Evolutionary conservation across 305 asterid species (phyloP), one percentile per base, ranked within the genome.

Genomic region (Fraxinus dipetala): DNA sequence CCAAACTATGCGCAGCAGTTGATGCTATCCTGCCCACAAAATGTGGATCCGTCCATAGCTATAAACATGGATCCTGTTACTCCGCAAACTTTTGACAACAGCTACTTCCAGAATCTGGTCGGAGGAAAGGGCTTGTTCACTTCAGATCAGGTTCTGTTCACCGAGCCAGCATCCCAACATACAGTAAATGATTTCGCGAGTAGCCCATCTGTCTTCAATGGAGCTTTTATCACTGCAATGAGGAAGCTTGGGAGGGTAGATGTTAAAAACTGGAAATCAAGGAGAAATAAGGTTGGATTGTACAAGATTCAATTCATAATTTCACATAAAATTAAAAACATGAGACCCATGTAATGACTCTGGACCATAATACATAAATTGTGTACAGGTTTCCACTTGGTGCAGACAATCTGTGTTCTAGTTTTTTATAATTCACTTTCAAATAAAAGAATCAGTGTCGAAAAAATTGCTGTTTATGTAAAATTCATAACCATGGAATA

Each of bases 251-350:
- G 98, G 6, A 84, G 95, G 77, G 89, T 89, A 32, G 94, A 91
- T n/a, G 94, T 92, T 6, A 90, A 90, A 90, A 79, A 94, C 91
- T 2, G 96, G 92, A 14, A 72, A 65, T 5, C 83, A 86, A 36
- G 97, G 98, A 40, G 90, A 90, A 78, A 90, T 94, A 45, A 78
- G 98, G 78, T 84, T 78, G 48, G 95, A 91, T 83, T 92, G 96
- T 89, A 54, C 91, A 22, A 77, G 82, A 26, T 90, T 92, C 86
- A 91, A 92, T 83, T 89, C 78, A 22, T 75, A 45, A 72, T 28
- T 72, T 14, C 76, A 20, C 0, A 22, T 65, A 45, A 18, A 67
- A 5, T 11, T 3, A 28, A 26, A 28, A 28, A 67, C 18, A 28
- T 11, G 14, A 7, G 5, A 6, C 31, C 36, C 34, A 11, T 10